Percentiles rank a stretch among this genome's conserved stretches.
Evolutionary conservation across 2,329 filamentous ascomycete species (phyloP).

Genomic region (Monosporascus sp.): DNA sequence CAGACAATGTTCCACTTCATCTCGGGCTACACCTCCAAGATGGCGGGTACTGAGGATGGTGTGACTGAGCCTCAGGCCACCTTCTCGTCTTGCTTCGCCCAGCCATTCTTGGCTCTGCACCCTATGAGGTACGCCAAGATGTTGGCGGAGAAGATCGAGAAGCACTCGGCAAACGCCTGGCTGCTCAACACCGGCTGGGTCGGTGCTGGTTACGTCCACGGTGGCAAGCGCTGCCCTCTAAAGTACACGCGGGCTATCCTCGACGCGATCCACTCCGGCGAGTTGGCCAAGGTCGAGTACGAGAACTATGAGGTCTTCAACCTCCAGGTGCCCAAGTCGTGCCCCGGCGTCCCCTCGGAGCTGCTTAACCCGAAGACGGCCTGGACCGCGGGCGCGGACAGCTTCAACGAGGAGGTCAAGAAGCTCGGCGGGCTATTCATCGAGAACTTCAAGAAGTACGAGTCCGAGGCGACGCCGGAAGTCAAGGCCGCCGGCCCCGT

Average conservation of each 20-base stretch:
- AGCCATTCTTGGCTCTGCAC: slow-evolving; percentile 97
- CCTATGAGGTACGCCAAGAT: slow-evolving; percentile 99
- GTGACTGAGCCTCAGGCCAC: slow-evolving; percentile 96
- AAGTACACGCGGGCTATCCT: slow-evolving; percentile 99
- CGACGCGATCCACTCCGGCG: slow-evolving; percentile 94
- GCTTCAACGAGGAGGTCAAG: slow-evolving; percentile 81
- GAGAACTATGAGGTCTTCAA: slow-evolving; percentile 97
- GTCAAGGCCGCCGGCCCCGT: slow-evolving; percentile 64
- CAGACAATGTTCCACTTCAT: slow-evolving; percentile 99
- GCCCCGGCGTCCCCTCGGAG: slow-evolving; percentile 83
- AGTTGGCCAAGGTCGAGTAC: slow-evolving; percentile 88
- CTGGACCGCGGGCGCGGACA: slow-evolving; percentile 77
- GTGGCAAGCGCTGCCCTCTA: slow-evolving; percentile 93
- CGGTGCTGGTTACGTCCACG: slow-evolving; percentile 75
- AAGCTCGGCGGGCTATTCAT: slow-evolving; percentile 88
- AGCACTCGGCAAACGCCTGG: slow-evolving; percentile 96
- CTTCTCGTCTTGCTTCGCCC: slow-evolving; percentile 98
- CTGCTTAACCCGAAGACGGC: slow-evolving; percentile 90
- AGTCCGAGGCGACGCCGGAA: slow-evolving; percentile 73
- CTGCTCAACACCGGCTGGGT: slow-evolving; percentile 76
- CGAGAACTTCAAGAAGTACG: slow-evolving; percentile 98
- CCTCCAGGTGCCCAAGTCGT: slow-evolving; percentile 88
- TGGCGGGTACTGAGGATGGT: slow-evolving; percentile 97
- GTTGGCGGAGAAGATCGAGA: slow-evolving; percentile 95
- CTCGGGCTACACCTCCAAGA: slow-evolving; percentile 99